These are phyloP conservation scores for Boletus smithii DNA, from an alignment of 1,284 basidiomycete species.

Conservation along the genomic window DNA sequence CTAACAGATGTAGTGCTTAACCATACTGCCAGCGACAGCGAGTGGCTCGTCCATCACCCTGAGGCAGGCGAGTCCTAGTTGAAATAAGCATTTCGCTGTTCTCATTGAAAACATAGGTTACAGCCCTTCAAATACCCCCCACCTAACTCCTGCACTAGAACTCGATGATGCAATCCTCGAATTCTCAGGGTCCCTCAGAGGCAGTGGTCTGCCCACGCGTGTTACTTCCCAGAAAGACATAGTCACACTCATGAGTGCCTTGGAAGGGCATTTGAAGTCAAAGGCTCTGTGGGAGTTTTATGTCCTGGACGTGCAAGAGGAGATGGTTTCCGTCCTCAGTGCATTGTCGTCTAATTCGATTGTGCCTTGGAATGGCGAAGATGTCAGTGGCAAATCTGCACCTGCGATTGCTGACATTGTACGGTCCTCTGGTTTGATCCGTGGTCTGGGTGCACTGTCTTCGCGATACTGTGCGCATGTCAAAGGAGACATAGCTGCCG, in stretches of 20 bases:
- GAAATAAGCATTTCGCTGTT: constrained; percentile 1
- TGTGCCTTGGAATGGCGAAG: constrained; percentile 54
- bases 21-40: constrained; percentile 90
- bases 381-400: constrained; percentile 56
- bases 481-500: constrained; percentile 58
- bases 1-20: constrained; percentile 94
- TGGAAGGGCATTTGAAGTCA: constrained; percentile 58
- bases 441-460: constrained; percentile 57
- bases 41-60: constrained; percentile 89
- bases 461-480: constrained; percentile 68
- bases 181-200: constrained; percentile 66
- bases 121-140: constrained; percentile 85
- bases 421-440: constrained; percentile 51
- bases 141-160: constrained; percentile 84
- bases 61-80: constrained; percentile 68
- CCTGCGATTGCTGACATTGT: constrained; percentile 68
- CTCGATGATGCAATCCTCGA: constrained; percentile 81
- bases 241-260: constrained; percentile 58
- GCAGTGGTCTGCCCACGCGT: constrained; percentile 68
- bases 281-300: constrained; percentile 91
- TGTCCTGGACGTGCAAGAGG: constrained; percentile 68
- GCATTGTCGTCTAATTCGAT: constrained; percentile 47
- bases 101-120: constrained; percentile 56
- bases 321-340: constrained; percentile 52
- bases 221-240: constrained; percentile 69